Percentiles rank a stretch among this genome's conserved stretches.
These are phyloP conservation scores for Alternaria gaisen DNA, from an alignment of 2,329 filamentous ascomycete genomes.

Conservation along the genomic window DNA sequence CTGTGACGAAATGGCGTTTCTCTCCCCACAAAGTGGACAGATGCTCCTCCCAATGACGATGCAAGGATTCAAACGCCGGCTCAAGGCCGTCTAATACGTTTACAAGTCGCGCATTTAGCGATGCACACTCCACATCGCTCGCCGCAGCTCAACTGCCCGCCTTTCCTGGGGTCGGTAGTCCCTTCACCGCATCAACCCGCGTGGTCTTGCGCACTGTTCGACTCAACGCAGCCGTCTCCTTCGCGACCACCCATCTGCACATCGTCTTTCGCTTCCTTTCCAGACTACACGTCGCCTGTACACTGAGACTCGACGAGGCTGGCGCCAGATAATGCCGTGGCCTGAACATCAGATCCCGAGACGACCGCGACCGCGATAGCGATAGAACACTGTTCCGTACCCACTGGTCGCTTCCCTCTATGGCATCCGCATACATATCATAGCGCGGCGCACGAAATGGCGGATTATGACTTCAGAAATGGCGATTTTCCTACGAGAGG, in stretches of 20 bases:
- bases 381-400: conserved; percentile 29
- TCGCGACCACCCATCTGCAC: conserved; percentile 3
- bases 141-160: conserved; percentile 28
- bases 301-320: conserved; percentile 10
- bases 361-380: conserved; percentile 40
- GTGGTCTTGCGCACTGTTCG: conserved; percentile 2
- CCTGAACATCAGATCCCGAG: conserved; percentile 27
- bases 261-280: background rate
- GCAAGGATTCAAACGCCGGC: conserved; percentile 20
- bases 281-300: background rate
- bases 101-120: conserved; percentile 21
- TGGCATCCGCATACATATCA: conserved; percentile 16
- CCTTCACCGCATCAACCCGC: conserved; percentile 29
- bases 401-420: background rate
- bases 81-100: conserved; percentile 20
- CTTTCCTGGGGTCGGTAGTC: conserved; percentile 31
- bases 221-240: conserved; percentile 16
- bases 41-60: conserved; percentile 25
- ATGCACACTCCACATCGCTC: conserved; percentile 30
- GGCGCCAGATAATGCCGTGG: conserved; percentile 36
- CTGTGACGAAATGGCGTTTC: conserved; percentile 27
- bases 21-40: conserved; percentile 29
- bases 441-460: conserved; percentile 37
- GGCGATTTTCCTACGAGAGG: conserved; percentile 39
- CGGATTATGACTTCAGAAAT: conserved; percentile 20